Evolutionary conservation across 805 yeast species (phyloP).

Genomic region (Yarrowia osloensis): DNA sequence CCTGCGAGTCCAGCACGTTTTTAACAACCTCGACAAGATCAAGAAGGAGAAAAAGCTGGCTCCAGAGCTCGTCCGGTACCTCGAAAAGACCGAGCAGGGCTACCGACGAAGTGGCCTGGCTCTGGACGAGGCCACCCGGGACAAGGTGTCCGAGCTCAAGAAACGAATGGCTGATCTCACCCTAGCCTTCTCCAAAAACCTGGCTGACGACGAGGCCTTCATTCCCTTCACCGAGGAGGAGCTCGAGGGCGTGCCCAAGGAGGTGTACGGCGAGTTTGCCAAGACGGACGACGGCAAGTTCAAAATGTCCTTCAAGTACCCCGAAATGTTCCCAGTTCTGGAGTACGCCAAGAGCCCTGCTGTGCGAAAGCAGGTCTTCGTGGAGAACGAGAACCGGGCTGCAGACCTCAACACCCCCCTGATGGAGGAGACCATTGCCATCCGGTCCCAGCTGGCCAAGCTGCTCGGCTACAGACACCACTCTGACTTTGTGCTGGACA

Average conservation of each 20-base stretch:
- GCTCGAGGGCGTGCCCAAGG: conserved; percentile 72
- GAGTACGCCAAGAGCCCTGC: conserved; percentile 65
- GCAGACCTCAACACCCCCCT: conserved; percentile 61
- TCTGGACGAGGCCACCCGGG: conserved; percentile 56
- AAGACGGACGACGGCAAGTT: conserved; percentile 47
- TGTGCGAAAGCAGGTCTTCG: conserved; percentile 66
- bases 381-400: conserved; percentile 68
- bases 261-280: conserved; percentile 56
- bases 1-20: conserved; percentile 57
- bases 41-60: conserved; percentile 42
- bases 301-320: conserved; percentile 79
- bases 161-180: conserved; percentile 60
- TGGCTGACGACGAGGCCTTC: conserved; percentile 69
- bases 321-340: conserved; percentile 76
- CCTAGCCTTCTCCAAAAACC: conserved; percentile 61
- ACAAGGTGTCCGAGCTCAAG: conserved; percentile 58
- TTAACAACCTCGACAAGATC: conserved; percentile 38
- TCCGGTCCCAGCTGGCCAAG: conserved; percentile 64
- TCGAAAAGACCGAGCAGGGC: conserved; percentile 57
- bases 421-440: conserved; percentile 58
- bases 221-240: conserved; percentile 63
- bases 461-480: conserved; percentile 66
- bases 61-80: conserved; percentile 57
- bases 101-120: conserved; percentile 72
- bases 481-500: conserved; percentile 71